Conservation (phyloP, 257 asterid genomes). For the Henckelia pumila region DNA sequence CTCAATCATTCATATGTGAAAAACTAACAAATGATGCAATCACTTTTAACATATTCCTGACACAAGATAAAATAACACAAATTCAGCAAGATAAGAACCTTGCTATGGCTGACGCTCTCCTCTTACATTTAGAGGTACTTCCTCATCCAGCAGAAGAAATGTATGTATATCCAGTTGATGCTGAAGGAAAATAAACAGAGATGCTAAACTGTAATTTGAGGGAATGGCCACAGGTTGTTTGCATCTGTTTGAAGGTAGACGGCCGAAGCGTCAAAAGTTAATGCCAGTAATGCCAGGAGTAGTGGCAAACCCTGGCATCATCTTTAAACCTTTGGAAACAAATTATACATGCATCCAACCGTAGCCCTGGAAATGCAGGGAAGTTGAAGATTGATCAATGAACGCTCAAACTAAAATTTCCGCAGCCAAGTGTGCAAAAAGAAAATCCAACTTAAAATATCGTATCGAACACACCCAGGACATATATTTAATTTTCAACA, state of each 20-base stretch:
- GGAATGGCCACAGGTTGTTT: conserved; percentile 39
- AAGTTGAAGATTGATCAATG: conserved; percentile 39
- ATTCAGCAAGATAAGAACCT: conserved; percentile 3
- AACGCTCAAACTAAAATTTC: conserved; percentile 30
- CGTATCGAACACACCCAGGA: not conserved
- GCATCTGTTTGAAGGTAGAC: conserved; percentile 41
- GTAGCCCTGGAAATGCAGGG: conserved; percentile 61
- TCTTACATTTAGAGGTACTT: not conserved
- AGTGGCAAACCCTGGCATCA: conserved; percentile 54
- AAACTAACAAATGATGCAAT: not conserved
- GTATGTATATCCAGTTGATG: conserved; percentile 15
- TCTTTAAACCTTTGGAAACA: conserved; percentile 59
- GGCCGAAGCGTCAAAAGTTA: conserved; percentile 40
- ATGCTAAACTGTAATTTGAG: conserved; percentile 33
- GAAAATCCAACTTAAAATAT: conserved; percentile 13
- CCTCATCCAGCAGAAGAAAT: not conserved
- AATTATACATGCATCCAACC: conserved; percentile 50
- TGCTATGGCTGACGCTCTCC: not conserved
- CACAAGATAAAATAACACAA: conserved; percentile 7
- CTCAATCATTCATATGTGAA: not conserved
- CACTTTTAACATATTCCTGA: not conserved
- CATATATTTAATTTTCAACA: no score
- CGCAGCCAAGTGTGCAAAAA: conserved; percentile 34
- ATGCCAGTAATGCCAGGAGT: conserved; percentile 50
- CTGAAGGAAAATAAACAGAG: conserved; percentile 14